Evolutionary conservation across 257 asterid genomes (phyloP).

Genomic region (Solanum etuberosum): DNA sequence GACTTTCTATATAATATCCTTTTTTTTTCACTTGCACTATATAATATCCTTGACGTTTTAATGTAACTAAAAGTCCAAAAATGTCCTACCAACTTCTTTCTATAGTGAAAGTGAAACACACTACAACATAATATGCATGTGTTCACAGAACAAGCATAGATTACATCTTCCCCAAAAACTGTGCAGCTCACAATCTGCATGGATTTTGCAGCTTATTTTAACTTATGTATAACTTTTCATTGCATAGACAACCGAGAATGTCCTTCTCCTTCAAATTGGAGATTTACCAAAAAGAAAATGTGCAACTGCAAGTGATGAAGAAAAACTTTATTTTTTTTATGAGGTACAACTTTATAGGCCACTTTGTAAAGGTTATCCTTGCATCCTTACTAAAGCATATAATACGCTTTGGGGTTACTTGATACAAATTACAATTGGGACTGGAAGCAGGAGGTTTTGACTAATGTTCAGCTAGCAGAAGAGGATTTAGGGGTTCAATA

Average conservation of each 20-base stretch:
- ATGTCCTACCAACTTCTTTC: background rate
- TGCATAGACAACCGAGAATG: background rate
- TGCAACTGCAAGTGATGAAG: background rate
- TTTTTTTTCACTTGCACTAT: background rate
- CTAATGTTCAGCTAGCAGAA: background rate
- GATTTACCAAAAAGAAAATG: background rate
- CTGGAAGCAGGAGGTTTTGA: background rate
- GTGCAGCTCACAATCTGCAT: background rate
- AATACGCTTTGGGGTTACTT: background rate
- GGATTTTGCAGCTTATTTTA: background rate
- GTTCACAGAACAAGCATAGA: background rate
- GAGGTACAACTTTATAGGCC: background rate
- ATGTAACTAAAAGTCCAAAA: background rate
- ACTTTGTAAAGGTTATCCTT: background rate
- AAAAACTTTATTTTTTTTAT: background rate
- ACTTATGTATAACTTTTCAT: background rate
- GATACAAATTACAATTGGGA: background rate
- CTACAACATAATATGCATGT: background rate
- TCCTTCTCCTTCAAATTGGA: background rate
- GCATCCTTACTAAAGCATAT: background rate
- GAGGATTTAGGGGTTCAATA: background rate
- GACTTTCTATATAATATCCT: background rate
- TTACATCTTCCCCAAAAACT: background rate
- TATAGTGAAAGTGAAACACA: background rate
- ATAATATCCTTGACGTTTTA: background rate